These are phyloP conservation scores for Aspergillus sergii DNA, from an alignment of 2,329 filamentous ascomycete species.

Conservation along the genomic window DNA sequence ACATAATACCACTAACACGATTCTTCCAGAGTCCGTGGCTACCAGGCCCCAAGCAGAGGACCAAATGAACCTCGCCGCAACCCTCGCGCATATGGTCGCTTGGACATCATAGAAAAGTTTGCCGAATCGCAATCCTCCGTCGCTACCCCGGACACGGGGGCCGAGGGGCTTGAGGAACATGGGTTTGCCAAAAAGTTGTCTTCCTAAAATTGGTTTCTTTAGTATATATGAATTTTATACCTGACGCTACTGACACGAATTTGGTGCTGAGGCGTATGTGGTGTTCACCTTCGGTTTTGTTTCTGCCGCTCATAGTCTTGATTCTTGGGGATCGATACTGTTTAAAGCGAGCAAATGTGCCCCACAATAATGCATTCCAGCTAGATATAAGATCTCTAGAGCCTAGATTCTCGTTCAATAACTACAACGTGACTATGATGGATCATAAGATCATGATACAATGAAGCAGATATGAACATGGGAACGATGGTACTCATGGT, in stretches of 20 bases:
- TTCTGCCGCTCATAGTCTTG: background rate
- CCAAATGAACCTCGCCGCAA: slow-evolving; percentile 67
- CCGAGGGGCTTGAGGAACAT: slow-evolving; percentile 56
- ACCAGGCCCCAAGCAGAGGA: slow-evolving; percentile 74
- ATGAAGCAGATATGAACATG: background rate
- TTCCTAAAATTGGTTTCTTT: slow-evolving; percentile 2
- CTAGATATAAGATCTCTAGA: background rate
- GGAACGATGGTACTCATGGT: background rate
- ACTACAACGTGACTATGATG: background rate
- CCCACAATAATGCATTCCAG: background rate
- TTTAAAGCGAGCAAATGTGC: background rate
- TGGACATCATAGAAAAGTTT: slow-evolving; percentile 53
- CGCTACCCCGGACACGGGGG: slow-evolving; percentile 54
- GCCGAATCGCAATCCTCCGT: slow-evolving; percentile 54
- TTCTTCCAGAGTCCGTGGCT: slow-evolving; percentile 65
- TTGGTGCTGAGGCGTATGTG: background rate
- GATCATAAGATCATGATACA: background rate
- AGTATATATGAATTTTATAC: slow-evolving; percentile 1
- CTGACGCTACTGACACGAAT: background rate
- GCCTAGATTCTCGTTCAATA: background rate
- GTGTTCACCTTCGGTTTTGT: slow-evolving; percentile 1
- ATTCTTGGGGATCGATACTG: background rate
- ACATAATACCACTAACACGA: background rate
- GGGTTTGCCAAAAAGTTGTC: slow-evolving; percentile 56
- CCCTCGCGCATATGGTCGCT: slow-evolving; percentile 65